phyloP scores from a whole-genome alignment of 768 basidiomycete genomes.

The Megacollybia marginata region DNA sequence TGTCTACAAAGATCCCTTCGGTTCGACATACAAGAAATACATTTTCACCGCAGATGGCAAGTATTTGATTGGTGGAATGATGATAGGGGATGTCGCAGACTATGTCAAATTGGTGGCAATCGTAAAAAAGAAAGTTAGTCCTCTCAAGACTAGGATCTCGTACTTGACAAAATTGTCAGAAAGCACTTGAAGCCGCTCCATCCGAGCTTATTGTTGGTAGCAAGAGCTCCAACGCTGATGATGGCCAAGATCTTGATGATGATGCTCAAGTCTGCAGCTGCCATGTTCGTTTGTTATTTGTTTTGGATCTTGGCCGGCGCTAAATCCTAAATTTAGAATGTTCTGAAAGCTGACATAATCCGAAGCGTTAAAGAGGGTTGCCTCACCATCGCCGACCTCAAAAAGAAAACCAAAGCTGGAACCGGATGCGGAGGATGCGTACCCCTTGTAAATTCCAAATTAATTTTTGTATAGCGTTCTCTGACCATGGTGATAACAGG shows the following conservation, averaged over 20 bases:
- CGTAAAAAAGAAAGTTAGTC: constrained; percentile 55
- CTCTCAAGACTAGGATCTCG: background rate
- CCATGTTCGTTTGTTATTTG: constrained; percentile 33
- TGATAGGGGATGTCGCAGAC: constrained; percentile 68
- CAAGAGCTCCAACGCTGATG: constrained; percentile 39
- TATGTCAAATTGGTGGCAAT: constrained; percentile 65
- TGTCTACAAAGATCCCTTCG: constrained; percentile 66
- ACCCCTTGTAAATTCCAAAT: constrained; percentile 28
- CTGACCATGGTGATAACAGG: background rate
- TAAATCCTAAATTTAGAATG: constrained; percentile 32
- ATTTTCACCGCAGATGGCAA: constrained; percentile 68
- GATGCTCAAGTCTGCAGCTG: constrained; percentile 70
- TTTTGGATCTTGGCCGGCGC: background rate
- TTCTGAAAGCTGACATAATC: constrained; percentile 50
- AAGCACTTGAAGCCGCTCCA: constrained; percentile 57
- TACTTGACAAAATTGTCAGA: constrained; percentile 31
- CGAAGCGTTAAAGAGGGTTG: constrained; percentile 39
- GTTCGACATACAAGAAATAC: constrained; percentile 69
- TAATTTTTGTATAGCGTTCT: too few species aligned
- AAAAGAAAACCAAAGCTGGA: constrained; percentile 61
- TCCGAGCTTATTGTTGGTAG: constrained; percentile 60
- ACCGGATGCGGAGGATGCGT: constrained; percentile 72
- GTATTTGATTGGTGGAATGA: constrained; percentile 69
- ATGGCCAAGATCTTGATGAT: constrained; percentile 63
- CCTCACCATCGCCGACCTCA: constrained; percentile 43